Conservation (phyloP, 352 stramenopile species). For the Pythium periplocum region DNA sequence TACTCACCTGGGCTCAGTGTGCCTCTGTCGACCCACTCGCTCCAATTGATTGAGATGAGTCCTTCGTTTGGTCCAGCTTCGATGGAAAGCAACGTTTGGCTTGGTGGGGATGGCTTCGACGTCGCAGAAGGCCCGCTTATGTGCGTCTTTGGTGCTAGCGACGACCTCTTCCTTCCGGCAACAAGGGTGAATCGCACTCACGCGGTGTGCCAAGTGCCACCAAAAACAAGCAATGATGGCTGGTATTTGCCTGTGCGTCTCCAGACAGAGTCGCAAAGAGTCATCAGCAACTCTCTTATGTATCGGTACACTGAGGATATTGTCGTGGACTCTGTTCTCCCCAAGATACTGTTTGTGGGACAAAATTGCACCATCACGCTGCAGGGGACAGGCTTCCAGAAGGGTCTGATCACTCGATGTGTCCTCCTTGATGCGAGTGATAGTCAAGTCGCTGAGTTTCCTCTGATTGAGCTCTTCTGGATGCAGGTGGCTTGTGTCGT, state of each 20-base stretch:
- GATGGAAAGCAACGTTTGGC: background rate
- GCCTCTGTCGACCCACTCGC: background rate
- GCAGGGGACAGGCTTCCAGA: conserved; percentile 1
- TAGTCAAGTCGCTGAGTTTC: conserved; percentile 1
- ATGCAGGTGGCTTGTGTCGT: background rate
- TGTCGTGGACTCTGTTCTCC: conserved; percentile 12
- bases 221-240: conserved; percentile 5
- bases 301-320: conserved; percentile 28
- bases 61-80: conserved; percentile 6
- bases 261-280: conserved; percentile 9
- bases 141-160: conserved; percentile 31
- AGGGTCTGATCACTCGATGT: background rate
- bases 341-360: conserved; percentile 1
- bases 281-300: conserved; percentile 31
- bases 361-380: background rate
- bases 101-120: conserved; percentile 3
- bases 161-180: conserved; percentile 4
- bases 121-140: background rate
- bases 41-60: background rate
- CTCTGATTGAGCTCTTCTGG: background rate
- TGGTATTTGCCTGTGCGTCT: conserved; percentile 29
- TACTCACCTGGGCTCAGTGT: background rate
- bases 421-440: conserved; percentile 1
- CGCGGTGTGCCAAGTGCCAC: conserved; percentile 23
- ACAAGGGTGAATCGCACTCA: conserved; percentile 20